Evolutionary conservation across 2,329 filamentous ascomycete genomes (phyloP), one percentile per base, ranked within the genome.

Genomic region (Ceratocystis destructans): DNA sequence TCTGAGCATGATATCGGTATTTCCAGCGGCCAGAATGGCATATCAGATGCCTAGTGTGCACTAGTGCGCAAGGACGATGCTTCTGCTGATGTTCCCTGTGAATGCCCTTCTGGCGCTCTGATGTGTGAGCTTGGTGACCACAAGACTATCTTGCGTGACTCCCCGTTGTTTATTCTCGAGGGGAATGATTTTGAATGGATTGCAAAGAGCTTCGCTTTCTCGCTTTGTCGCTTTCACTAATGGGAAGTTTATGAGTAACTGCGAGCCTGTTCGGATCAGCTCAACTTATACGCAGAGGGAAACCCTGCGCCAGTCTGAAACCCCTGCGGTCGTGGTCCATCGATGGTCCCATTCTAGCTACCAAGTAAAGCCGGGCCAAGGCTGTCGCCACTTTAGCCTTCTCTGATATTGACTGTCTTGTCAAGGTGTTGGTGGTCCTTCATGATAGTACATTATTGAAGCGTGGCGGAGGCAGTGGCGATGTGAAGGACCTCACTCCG

Each of bases 51-150:
- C 0, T 87, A 84, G 83, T 76, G 87, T 12, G 74, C 85, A 70
- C 76, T 86, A 0, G 74, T 80, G 53, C 76, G 75, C 15, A 73
- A 72, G 28, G 81, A 82, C 10, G 73, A 76, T 7, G 82, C 83
- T 0, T 73, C 75, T 12, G 70, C 71, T 33, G 76, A 80, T 70
- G 69, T 73, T 20, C 66, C 82, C 17, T 88, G 86, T 73, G 73
- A 74, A n/a, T 86, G 85, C 70, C 85, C 85, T 0, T 79, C 79
- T 33, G 76, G 76, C 0, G 78, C 74, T 61, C 78, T 78, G 71
- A 72, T 73, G 3, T 88, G 86, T 73, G 86, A 88, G 75, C 83
- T 80, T 2, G 83, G 88, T 45, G 86, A 88, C n/a, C n/a, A n/a
- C 74, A 88, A 88, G 74, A 76, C 85, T 59, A 81, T 86, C 70